Conservation (phyloP, 257 asterid genomes). For the Echites panduratus region DNA sequence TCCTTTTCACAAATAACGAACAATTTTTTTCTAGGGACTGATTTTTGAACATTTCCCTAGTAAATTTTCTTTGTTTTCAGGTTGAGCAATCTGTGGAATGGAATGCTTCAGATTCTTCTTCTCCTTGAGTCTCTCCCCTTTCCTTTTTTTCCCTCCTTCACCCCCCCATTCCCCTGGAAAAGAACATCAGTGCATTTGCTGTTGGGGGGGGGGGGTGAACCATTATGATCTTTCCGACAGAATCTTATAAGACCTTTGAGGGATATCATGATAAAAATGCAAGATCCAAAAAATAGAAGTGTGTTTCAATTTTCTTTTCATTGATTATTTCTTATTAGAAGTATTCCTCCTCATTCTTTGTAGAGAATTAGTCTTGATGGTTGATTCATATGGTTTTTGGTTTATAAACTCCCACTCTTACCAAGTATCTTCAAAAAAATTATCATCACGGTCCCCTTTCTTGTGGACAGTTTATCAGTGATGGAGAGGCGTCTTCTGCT, state of each 20-base stretch:
- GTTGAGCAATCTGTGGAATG: background rate
- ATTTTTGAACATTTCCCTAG: background rate
- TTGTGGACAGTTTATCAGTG: constrained; percentile 55
- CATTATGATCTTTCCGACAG: background rate
- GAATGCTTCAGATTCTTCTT: background rate
- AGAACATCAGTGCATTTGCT: background rate
- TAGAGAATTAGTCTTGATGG: background rate
- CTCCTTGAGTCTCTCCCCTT: too few relatives aligned
- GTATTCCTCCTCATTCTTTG: background rate
- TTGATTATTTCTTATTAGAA: background rate
- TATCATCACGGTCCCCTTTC: constrained; percentile 7
- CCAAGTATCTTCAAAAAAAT: background rate
- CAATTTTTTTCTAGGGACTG: background rate
- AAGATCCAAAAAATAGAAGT: background rate
- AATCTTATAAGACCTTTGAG: background rate
- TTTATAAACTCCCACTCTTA: background rate
- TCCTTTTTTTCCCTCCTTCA: background rate
- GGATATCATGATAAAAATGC: background rate
- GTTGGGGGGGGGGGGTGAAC: background rate
- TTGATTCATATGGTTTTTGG: constrained; percentile 2
- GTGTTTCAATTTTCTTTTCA: background rate
- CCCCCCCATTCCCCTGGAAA: too few relatives aligned
- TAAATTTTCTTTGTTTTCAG: background rate
- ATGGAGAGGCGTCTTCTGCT: constrained; percentile 42
- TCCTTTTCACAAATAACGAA: background rate